These are phyloP conservation scores for Tephrocybe sp. DNA, from an alignment of 768 basidiomycete species.

Conservation along the genomic window DNA sequence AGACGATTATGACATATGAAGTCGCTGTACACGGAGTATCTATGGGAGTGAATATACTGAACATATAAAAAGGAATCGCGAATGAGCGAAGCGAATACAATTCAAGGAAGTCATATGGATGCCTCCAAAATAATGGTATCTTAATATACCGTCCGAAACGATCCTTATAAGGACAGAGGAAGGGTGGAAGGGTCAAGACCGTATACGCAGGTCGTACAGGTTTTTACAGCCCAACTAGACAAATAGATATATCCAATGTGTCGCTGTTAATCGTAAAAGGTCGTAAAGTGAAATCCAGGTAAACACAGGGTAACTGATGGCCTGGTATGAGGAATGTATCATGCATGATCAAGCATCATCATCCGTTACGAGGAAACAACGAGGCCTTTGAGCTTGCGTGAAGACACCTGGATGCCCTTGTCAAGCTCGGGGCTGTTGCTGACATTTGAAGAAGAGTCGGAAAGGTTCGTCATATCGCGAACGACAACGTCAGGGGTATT, in stretches of 20 bases:
- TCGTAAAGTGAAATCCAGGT: conserved; percentile 1
- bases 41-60: too few relatives aligned
- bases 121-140: too few relatives aligned
- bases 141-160: too few relatives aligned
- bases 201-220: too few relatives aligned
- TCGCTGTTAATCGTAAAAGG: conserved; percentile 1
- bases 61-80: too few relatives aligned
- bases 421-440: conserved; percentile 13
- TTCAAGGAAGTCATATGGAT: too few relatives aligned
- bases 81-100: too few relatives aligned
- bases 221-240: too few relatives aligned
- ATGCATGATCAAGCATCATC: not conserved
- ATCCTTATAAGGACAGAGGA: too few relatives aligned
- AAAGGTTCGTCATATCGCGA: conserved; percentile 29
- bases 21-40: too few relatives aligned
- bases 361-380: not conserved
- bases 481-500: conserved; percentile 25
- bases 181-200: too few relatives aligned
- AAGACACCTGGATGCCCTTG: conserved; percentile 15
- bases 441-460: conserved; percentile 21
- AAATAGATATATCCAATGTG: not conserved
- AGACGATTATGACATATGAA: too few relatives aligned
- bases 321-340: not conserved
- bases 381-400: not conserved
- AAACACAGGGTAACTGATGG: not conserved